Percentiles rank a stretch among this genome's conserved stretches.
Conservation (phyloP, 345 rosid species). For the Euphorbia tirucalli region DNA sequence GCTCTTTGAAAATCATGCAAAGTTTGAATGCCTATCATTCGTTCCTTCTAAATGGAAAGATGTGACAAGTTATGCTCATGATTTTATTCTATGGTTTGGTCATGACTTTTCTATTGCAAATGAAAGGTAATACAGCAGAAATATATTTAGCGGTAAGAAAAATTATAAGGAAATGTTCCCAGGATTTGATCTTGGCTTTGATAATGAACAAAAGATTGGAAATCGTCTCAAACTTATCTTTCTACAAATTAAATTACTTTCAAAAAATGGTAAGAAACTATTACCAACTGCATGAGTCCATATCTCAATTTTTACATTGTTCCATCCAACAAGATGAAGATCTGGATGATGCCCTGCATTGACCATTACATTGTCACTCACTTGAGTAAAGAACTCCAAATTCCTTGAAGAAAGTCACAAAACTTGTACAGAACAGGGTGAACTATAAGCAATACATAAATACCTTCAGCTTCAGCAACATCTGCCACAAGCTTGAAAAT, state of each 20-base stretch:
- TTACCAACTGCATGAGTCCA: conserved; percentile 95
- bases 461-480: conserved; percentile 90
- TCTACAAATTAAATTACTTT: neutral
- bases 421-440: neutral
- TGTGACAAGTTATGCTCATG: neutral
- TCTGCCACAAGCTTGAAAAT: conserved; percentile 68
- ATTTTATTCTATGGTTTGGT: neutral
- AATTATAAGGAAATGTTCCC: neutral
- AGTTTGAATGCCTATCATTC: neutral
- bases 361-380: conserved; percentile 16
- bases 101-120: neutral
- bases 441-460: neutral
- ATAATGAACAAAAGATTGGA: neutral
- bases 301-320: conserved; percentile 81
- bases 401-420: neutral
- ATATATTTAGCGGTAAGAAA: neutral
- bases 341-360: conserved; percentile 95
- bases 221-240: neutral
- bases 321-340: conserved; percentile 98
- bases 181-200: neutral
- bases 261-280: conserved; percentile 5
- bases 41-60: neutral
- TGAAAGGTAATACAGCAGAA: neutral
- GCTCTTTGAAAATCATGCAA: neutral
- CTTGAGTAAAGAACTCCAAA: neutral